Percentiles rank a stretch among this genome's conserved stretches.
Conservation (phyloP, 768 basidiomycete species). For the Aureoboletus auriporus region DNA sequence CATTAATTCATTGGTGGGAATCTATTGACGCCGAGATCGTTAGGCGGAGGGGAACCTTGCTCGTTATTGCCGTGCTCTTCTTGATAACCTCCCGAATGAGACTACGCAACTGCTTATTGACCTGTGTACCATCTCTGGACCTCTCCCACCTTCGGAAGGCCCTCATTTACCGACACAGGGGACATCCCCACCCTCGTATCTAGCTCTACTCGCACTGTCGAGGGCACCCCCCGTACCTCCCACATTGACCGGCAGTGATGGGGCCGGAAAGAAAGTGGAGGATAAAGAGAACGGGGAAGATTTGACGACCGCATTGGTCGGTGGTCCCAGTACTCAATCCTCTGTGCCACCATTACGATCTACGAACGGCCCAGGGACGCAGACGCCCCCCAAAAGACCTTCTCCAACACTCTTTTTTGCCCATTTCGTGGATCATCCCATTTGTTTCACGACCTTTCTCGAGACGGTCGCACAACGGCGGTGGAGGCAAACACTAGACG, state of each 20-base stretch:
- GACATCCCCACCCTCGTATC: conserved; percentile 54
- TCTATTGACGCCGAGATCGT: background rate
- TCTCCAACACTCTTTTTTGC: conserved; percentile 89
- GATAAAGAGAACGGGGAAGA: conserved; percentile 16
- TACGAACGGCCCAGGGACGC: conserved; percentile 10
- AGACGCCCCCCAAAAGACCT: conserved; percentile 48
- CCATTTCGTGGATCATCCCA: conserved; percentile 88
- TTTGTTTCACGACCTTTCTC: conserved; percentile 80
- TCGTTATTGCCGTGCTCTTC: conserved; percentile 83
- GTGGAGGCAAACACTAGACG: conserved; percentile 73
- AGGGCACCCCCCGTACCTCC: conserved; percentile 44
- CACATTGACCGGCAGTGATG: conserved; percentile 34
- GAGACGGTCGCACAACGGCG: conserved; percentile 78
- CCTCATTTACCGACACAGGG: conserved; percentile 21
- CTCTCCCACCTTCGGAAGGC: conserved; percentile 33
- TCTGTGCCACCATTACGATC: conserved; percentile 6
- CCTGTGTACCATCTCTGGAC: conserved; percentile 69
- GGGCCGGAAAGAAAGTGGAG: conserved; percentile 17
- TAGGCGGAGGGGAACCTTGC: conserved; percentile 86
- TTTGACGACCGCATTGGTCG: conserved; percentile 8
- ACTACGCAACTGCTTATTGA: conserved; percentile 92
- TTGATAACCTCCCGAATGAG: conserved; percentile 78
- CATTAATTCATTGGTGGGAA: background rate
- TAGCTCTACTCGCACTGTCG: conserved; percentile 77
- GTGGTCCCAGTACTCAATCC: conserved; percentile 27